Evolutionary conservation across 2,329 filamentous ascomycete genomes (phyloP).

Genomic region (Ophiobolus disseminans): DNA sequence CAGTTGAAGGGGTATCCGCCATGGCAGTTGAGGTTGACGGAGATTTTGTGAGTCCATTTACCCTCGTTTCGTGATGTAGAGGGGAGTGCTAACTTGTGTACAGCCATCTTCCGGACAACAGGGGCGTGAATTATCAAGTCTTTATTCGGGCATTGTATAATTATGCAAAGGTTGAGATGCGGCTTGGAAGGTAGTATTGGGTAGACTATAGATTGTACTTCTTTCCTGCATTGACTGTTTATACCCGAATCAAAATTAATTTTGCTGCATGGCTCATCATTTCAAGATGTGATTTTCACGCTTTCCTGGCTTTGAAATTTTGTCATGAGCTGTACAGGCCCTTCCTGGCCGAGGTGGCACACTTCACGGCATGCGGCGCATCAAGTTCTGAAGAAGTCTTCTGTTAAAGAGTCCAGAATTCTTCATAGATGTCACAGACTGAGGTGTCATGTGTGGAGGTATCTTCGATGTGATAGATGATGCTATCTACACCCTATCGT

Average conservation of each 20-base stretch:
- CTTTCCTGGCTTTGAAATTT: too few species aligned
- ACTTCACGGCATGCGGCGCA: too few species aligned
- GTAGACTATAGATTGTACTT: background rate
- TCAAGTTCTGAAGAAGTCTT: too few species aligned
- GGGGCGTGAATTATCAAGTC: constrained; percentile 89
- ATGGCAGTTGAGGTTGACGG: constrained; percentile 93
- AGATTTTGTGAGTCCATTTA: constrained; percentile 73
- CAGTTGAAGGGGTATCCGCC: constrained; percentile 91
- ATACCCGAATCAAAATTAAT: constrained; percentile 26
- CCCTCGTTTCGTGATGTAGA: constrained; percentile 12
- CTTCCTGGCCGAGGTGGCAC: too few species aligned
- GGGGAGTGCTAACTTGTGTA: constrained; percentile 13
- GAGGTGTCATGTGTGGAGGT: constrained; percentile 24
- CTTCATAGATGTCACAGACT: background rate
- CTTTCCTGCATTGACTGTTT: constrained; percentile 10
- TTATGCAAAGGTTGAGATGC: constrained; percentile 87
- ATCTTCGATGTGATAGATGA: constrained; percentile 40
- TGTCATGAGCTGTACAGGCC: too few species aligned
- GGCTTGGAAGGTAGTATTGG: constrained; percentile 68
- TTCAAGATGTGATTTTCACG: too few species aligned
- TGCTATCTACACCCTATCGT: constrained; percentile 42
- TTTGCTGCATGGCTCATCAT: too few species aligned
- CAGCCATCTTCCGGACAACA: constrained; percentile 69
- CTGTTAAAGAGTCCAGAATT: too few species aligned
- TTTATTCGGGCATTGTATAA: constrained; percentile 85